These are phyloP conservation scores for Naganishia vishniacii DNA, from an alignment of 768 basidiomycete species.

Conservation along the genomic window DNA sequence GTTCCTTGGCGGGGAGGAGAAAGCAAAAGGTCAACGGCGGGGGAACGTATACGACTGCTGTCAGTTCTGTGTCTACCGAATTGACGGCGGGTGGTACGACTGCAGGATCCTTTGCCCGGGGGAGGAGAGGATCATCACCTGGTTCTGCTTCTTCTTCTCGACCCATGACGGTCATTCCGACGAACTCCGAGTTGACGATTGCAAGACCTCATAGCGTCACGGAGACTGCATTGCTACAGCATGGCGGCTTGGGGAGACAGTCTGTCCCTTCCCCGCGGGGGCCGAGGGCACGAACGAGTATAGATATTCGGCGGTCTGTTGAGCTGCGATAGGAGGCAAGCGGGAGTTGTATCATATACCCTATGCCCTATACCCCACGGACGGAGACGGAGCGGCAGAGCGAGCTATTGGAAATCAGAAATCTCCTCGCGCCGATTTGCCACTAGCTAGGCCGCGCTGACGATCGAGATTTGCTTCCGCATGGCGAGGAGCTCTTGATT, in stretches of 20 bases:
- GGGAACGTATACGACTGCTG: not conserved
- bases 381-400: not conserved
- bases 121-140: not conserved
- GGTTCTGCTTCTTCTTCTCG: not conserved
- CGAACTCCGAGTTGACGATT: not conserved
- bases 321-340: not conserved
- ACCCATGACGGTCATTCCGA: not conserved
- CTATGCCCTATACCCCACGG: not conserved
- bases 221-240: too few relatives aligned
- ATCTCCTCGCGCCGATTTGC: too few relatives aligned
- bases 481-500: too few relatives aligned
- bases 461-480: too few relatives aligned
- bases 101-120: not conserved
- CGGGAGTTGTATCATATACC: not conserved
- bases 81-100: too few relatives aligned
- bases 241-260: too few relatives aligned
- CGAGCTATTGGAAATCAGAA: not conserved
- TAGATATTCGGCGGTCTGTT: not conserved
- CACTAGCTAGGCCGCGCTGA: too few relatives aligned
- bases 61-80: too few relatives aligned
- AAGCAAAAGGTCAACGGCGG: not conserved
- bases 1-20: conserved; percentile 8
- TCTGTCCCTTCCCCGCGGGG: conserved; percentile 5
- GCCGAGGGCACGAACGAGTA: conserved; percentile 11
- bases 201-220: not conserved